phyloP scores from a whole-genome alignment of 768 basidiomycete genomes.

The Exidia glandulosa region DNA sequence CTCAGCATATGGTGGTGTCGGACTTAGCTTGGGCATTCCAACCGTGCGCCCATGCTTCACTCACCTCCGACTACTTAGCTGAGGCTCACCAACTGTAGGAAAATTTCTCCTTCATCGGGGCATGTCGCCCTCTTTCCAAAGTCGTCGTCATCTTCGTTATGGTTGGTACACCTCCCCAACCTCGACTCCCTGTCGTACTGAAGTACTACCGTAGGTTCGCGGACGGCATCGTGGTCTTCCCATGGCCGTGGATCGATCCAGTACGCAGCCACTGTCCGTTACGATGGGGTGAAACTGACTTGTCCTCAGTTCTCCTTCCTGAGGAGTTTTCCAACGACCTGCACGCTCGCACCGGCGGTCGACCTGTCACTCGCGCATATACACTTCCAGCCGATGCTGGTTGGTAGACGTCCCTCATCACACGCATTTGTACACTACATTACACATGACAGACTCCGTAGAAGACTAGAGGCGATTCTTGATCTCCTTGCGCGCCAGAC shows the following conservation, averaged over 20 bases:
- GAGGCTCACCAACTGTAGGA: slow-evolving; percentile 51
- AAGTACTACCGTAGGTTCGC: slow-evolving; percentile 32
- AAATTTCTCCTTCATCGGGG: slow-evolving; percentile 73
- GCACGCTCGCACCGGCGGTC: too few relatives aligned
- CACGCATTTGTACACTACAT: neutral
- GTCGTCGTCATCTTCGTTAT: slow-evolving; percentile 80
- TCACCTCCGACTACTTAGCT: neutral
- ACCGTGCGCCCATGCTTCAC: slow-evolving; percentile 34
- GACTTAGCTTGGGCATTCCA: slow-evolving; percentile 79
- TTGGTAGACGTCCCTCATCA: neutral
- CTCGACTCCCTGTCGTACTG: neutral
- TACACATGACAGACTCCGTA: neutral
- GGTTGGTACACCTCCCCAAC: slow-evolving; percentile 18
- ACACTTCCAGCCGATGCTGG: too few relatives aligned
- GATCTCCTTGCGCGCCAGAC: neutral
- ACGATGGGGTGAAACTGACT: neutral
- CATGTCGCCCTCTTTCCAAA: slow-evolving; percentile 73
- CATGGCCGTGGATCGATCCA: slow-evolving; percentile 65
- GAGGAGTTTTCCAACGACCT: neutral
- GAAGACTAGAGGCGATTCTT: neutral
- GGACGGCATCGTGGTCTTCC: slow-evolving; percentile 85
- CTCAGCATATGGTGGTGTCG: slow-evolving; percentile 85
- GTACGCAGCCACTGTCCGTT: neutral
- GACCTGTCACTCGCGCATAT: neutral
- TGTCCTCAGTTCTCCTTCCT: neutral